Evolutionary conservation across 495 filamentous ascomycete species (phyloP).

Genomic region (Aspergillus saccharolyticus): DNA sequence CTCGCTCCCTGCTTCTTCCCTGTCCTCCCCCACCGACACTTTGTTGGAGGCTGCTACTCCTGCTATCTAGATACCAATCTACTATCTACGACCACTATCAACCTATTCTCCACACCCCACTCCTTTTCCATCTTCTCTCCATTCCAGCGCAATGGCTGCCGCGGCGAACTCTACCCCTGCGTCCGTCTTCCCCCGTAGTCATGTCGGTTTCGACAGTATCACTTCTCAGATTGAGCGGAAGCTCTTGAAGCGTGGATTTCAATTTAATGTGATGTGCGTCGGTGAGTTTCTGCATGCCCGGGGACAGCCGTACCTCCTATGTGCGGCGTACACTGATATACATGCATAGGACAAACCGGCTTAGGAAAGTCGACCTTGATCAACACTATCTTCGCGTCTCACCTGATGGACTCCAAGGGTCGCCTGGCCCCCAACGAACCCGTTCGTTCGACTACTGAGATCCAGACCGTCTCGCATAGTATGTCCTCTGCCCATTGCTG

Average conservation of each 20-base stretch:
- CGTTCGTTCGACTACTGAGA: constrained; percentile 94
- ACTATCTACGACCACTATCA: constrained; percentile 1
- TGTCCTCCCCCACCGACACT: background rate
- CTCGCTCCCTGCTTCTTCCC: constrained; percentile 2
- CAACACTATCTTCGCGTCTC: constrained; percentile 99
- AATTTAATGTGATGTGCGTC: constrained; percentile 99
- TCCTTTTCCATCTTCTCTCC: constrained; percentile 2
- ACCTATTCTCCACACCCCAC: constrained; percentile 3
- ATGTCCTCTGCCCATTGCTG: constrained; percentile 23
- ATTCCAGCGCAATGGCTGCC: constrained; percentile 45
- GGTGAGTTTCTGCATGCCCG: constrained; percentile 56
- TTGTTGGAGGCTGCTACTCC: constrained; percentile 3
- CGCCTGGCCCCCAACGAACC: constrained; percentile 85
- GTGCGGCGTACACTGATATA: constrained; percentile 10
- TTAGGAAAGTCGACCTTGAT: constrained; percentile 98
- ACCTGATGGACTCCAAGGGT: constrained; percentile 98
- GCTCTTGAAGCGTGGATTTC: constrained; percentile 98
- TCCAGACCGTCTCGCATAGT: constrained; percentile 93
- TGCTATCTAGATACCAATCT: constrained; percentile 3
- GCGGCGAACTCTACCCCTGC: constrained; percentile 43
- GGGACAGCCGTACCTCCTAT: background rate
- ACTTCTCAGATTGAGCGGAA: constrained; percentile 98
- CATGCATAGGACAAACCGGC: constrained; percentile 80
- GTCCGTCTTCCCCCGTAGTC: constrained; percentile 84
- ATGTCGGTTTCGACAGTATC: constrained; percentile 99